Percentiles rank a stretch among this genome's conserved stretches.
Conservation (phyloP, 768 basidiomycete species). For the Hypsizygus marmoreus region DNA sequence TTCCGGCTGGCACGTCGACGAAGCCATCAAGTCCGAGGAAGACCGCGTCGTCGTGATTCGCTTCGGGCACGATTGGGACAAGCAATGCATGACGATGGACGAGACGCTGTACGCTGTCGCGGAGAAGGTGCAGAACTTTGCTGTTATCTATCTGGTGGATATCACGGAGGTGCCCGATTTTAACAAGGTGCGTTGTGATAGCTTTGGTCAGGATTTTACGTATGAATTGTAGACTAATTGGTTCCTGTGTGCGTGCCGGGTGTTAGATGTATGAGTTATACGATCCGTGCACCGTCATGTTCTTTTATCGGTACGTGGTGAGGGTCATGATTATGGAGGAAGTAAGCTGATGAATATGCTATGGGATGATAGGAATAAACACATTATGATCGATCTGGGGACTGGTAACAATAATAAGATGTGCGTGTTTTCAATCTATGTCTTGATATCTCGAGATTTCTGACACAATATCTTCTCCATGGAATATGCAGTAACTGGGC, state of each 20-base stretch:
- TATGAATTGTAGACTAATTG: not conserved
- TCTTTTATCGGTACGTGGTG: slow-evolving; percentile 87
- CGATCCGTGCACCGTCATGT: slow-evolving; percentile 97
- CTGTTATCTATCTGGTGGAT: slow-evolving; percentile 93
- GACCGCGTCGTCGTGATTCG: slow-evolving; percentile 93
- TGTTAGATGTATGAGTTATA: slow-evolving; percentile 99
- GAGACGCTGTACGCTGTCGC: slow-evolving; percentile 91
- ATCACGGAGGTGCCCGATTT: slow-evolving; percentile 98
- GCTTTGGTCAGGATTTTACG: not conserved
- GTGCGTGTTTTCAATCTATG: slow-evolving; percentile 47
- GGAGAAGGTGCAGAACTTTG: slow-evolving; percentile 98
- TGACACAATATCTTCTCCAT: slow-evolving; percentile 10
- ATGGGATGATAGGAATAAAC: slow-evolving; percentile 74
- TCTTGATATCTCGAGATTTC: not conserved
- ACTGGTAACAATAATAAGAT: slow-evolving; percentile 99
- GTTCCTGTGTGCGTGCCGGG: not conserved
- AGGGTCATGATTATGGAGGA: too few relatives aligned
- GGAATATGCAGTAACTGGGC: slow-evolving; percentile 83
- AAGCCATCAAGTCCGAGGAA: slow-evolving; percentile 98
- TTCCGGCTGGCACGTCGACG: slow-evolving; percentile 98
- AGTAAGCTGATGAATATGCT: too few relatives aligned
- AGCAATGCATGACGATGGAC: slow-evolving; percentile 98
- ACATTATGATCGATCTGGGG: slow-evolving; percentile 99
- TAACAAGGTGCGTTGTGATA: slow-evolving; percentile 85
- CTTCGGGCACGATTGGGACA: slow-evolving; percentile 93